Conservation (phyloP, 768 basidiomycete species). For the Naganishia randhawae region DNA sequence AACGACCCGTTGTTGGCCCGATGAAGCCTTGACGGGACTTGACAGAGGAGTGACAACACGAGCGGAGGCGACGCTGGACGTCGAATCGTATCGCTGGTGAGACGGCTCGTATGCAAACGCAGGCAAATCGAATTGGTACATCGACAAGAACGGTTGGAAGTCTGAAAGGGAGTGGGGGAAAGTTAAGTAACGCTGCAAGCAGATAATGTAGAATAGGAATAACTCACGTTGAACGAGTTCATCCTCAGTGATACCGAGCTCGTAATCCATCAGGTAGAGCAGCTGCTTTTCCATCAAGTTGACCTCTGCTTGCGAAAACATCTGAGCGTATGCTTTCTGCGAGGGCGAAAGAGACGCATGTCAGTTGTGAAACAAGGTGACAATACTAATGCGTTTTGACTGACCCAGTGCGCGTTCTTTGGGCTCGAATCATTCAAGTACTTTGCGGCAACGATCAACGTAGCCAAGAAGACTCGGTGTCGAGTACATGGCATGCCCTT, state of each 20-base stretch:
- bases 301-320: slow-evolving; percentile 64
- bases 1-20: slow-evolving; percentile 36
- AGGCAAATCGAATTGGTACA: slow-evolving; percentile 40
- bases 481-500: slow-evolving; percentile 93
- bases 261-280: slow-evolving; percentile 73
- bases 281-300: slow-evolving; percentile 98
- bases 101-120: slow-evolving; percentile 27
- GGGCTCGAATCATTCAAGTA: slow-evolving; percentile 84
- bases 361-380: neutral
- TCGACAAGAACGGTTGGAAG: slow-evolving; percentile 47
- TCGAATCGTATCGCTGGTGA: slow-evolving; percentile 31
- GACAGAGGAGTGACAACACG: slow-evolving; percentile 22
- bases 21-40: slow-evolving; percentile 14
- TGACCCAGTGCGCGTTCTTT: slow-evolving; percentile 85
- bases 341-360: slow-evolving; percentile 32
- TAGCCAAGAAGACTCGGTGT: slow-evolving; percentile 91
- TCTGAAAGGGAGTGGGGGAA: slow-evolving; percentile 25
- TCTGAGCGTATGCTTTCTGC: slow-evolving; percentile 57
- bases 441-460: slow-evolving; percentile 91
- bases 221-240: slow-evolving; percentile 39
- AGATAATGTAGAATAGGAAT: neutral
- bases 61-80: slow-evolving; percentile 36
- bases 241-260: slow-evolving; percentile 44
- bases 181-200: neutral
- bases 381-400: neutral